A percentile compares a stretch with the other conserved stretches of the same genome.
phyloP scores from a whole-genome alignment of 257 asterid genomes.

The Petunia secreta region DNA sequence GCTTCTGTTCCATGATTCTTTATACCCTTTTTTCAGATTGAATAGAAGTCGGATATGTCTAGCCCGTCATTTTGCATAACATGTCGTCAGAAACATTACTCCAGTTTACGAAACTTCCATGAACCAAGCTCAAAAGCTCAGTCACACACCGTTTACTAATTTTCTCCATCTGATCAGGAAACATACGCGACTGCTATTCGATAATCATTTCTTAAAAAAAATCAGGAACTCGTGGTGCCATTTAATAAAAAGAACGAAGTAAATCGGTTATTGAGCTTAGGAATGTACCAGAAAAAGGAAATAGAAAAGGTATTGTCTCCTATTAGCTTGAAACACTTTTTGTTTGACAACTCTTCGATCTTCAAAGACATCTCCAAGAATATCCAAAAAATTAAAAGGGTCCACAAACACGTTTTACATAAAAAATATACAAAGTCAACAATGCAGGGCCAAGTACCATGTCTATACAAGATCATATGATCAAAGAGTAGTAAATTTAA shows the following conservation, averaged over 20 bases:
- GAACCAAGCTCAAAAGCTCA: neutral
- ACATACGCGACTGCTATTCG: neutral
- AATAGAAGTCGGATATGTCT: neutral
- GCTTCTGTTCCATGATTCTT: neutral
- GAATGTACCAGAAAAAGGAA: too few relatives aligned
- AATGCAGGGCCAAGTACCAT: neutral
- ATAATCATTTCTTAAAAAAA: neutral
- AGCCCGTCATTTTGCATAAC: neutral
- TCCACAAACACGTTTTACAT: neutral
- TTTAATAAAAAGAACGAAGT: neutral
- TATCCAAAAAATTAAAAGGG: neutral
- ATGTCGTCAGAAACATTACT: neutral
- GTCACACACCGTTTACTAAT: neutral
- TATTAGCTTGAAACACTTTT: too few relatives aligned
- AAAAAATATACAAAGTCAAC: constrained; percentile 6
- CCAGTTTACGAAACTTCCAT: neutral
- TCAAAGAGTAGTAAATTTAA: neutral
- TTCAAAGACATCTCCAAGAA: neutral
- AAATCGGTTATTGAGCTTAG: neutral
- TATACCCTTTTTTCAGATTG: neutral
- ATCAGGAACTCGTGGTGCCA: neutral
- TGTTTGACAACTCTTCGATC: neutral
- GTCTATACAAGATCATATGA: neutral
- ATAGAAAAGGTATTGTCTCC: too few relatives aligned
- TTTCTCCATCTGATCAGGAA: neutral